Base-by-base conservation (phyloP, 768 basidiomycete species). In the Suillus bovinus region DNA sequence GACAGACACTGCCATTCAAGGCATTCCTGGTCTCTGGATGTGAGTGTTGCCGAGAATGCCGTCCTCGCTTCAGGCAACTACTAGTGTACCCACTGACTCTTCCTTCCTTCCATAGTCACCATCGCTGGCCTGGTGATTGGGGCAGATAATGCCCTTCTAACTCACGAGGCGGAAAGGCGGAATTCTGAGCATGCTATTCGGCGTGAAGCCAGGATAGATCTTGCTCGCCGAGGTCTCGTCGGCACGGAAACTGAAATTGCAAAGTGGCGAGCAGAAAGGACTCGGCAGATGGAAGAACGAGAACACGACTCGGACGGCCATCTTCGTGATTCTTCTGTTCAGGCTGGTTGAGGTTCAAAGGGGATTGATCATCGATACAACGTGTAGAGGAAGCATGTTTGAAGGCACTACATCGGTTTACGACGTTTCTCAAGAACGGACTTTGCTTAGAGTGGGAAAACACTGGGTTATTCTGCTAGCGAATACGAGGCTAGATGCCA, bases 231-330 rank as follows among this genome's bases (percentile, higher is more conserved):
- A 63, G 93, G 93, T 29, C 78, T 90, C 49, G 82, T 95, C 59
- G 85, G 86, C 2, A 94, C 93, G 8, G 93, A 96, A 74, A 86
- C 89, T 10, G 92, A 90, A 64, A 94, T 95, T 36, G 80, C 85
- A 36, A 86, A 85, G 71, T 96, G 93, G 93, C 88, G 83, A 70
- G 83, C 78, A 61, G 78, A 80, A 66, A 76, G 74, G 64, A 68
- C 73, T 61, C 69, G 61, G 59, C 61, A 63, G 39, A 62, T 67
- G 33, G 52, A 50, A 64, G 54, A 38, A 50, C 49, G 57, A 9
- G 5, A 41, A 57, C 20, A 41, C n/a, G n/a, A n/a, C n/a, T n/a
- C n/a, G n/a, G n/a, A 53, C 10, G 22, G 60, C 16, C 54, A 46
- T 31, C 20, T 55, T 39, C 52, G 34, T 54, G 49, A 52, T 38